Conservation (phyloP, 495 filamentous ascomycete genomes). For the Tuber microsphaerosporum region DNA sequence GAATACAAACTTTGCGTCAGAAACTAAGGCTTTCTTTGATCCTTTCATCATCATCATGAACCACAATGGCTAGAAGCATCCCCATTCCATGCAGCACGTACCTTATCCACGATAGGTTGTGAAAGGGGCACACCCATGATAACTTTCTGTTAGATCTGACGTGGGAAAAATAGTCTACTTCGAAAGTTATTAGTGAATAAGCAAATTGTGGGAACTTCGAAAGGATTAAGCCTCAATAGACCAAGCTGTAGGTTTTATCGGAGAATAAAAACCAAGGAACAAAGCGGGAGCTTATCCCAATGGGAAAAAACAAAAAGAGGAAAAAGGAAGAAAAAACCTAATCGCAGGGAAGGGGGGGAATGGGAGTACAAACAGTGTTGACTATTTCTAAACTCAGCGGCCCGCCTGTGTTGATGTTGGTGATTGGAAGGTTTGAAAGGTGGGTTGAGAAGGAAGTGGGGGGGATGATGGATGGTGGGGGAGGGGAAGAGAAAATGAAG, state of each 20-base stretch:
- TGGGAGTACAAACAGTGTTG: neutral
- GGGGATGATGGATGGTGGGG: constrained; percentile 40
- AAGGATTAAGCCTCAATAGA: neutral
- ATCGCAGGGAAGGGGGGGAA: neutral
- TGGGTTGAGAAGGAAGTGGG: constrained; percentile 30
- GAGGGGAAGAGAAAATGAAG: constrained; percentile 36
- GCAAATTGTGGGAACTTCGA: neutral
- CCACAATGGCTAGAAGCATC: constrained; percentile 22
- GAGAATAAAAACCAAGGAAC: neutral
- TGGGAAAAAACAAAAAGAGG: neutral
- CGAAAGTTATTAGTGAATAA: neutral
- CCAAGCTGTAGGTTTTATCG: neutral
- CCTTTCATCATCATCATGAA: constrained; percentile 25
- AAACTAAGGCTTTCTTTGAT: constrained; percentile 23
- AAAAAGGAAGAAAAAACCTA: neutral
- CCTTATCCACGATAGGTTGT: constrained; percentile 97
- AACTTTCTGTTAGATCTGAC: constrained; percentile 24
- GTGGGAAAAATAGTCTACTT: constrained; percentile 11
- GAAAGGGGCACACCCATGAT: constrained; percentile 98
- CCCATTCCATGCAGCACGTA: constrained; percentile 48
- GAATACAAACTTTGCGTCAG: constrained; percentile 13
- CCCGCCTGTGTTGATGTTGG: neutral
- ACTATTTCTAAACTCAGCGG: neutral
- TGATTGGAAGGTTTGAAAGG: constrained; percentile 31
- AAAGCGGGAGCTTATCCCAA: neutral